phyloP scores from a whole-genome alignment of 805 yeast genomes.

The Yamadazyma akitaensis region DNA sequence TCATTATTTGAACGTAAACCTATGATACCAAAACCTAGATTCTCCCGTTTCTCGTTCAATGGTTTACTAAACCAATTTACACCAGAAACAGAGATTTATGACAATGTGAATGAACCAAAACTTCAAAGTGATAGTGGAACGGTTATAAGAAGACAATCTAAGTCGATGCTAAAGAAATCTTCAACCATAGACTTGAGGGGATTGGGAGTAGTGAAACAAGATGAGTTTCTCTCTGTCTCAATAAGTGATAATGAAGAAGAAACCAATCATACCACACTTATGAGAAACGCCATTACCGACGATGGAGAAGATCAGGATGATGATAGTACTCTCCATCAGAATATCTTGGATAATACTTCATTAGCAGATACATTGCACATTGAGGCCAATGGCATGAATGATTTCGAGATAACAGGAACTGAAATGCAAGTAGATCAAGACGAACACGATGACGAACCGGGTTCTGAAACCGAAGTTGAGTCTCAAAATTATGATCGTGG shows the following conservation, averaged over 20 bases:
- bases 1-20: constrained; percentile 9
- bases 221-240: constrained; percentile 22
- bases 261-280: constrained; percentile 12
- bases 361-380: constrained; percentile 8
- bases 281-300: constrained; percentile 13
- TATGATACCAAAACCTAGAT: constrained; percentile 41
- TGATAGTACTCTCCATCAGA: not conserved
- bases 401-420: constrained; percentile 2
- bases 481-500: constrained; percentile 1
- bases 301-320: not conserved
- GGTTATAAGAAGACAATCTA: constrained; percentile 2
- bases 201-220: constrained; percentile 27
- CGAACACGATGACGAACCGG: not conserved
- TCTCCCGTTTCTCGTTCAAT: constrained; percentile 41
- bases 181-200: constrained; percentile 26
- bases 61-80: constrained; percentile 25
- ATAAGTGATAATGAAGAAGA: constrained; percentile 13
- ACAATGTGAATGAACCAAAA: not conserved
- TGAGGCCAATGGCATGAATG: not conserved
- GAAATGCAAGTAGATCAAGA: not conserved
- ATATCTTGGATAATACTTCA: constrained; percentile 10
- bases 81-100: constrained; percentile 6
- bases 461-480: constrained; percentile 6
- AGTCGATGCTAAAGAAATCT: constrained; percentile 17
- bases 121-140: constrained; percentile 4